A percentile compares a stretch with the other conserved stretches of the same genome.
Conservation (phyloP, 257 asterid species). For the Perilla frutescens region DNA sequence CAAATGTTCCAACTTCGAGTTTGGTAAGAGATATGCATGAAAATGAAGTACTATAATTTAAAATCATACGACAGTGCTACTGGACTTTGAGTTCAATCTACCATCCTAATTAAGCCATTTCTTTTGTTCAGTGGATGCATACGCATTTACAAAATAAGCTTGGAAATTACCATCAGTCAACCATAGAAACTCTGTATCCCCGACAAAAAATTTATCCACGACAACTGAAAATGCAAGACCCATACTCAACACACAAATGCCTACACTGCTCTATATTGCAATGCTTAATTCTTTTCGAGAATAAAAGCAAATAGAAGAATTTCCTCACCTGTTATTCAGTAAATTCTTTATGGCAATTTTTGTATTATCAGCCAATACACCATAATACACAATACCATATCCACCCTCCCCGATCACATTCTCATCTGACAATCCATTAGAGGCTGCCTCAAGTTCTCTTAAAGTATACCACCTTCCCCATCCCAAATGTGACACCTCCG, state of each 20-base stretch:
- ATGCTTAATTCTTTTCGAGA: not conserved
- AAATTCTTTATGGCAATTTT: constrained; percentile 87
- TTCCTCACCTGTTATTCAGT: constrained; percentile 76
- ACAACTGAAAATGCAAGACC: constrained; percentile 1
- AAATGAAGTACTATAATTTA: constrained; percentile 11
- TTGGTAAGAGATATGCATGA: not conserved
- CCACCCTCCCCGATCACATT: constrained; percentile 99
- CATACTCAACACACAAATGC: not conserved
- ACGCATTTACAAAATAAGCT: not conserved
- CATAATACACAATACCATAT: constrained; percentile 90
- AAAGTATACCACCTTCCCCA: constrained; percentile 99
- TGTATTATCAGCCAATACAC: constrained; percentile 77
- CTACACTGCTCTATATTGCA: not conserved
- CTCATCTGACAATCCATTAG: constrained; percentile 89
- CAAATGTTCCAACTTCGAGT: not conserved
- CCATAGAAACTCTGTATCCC: constrained; percentile 10
- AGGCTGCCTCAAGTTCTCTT: constrained; percentile 95
- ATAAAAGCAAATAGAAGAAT: constrained; percentile 24
- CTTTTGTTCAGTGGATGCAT: constrained; percentile 1
- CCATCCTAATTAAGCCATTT: not conserved
- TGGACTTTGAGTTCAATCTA: constrained; percentile 6
- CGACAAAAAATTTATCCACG: not conserved
- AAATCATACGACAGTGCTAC: not conserved
- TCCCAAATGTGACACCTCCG: constrained; percentile 96
- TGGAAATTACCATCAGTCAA: constrained; percentile 10